phyloP scores from a whole-genome alignment of 2,329 filamentous ascomycete species.

The Hypoxylon sp. region DNA sequence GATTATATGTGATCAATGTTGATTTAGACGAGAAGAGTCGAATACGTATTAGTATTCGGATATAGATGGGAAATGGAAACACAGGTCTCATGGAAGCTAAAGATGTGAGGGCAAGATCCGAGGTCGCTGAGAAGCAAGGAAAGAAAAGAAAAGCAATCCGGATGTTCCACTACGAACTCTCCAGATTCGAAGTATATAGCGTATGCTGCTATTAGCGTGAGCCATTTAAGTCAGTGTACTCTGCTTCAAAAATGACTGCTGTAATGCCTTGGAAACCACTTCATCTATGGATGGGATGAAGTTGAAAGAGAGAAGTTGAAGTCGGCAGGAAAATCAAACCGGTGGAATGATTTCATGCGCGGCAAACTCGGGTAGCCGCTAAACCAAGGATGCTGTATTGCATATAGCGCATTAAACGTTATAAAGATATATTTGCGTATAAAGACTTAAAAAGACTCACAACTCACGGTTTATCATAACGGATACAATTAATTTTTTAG shows the following conservation, averaged over 20 bases:
- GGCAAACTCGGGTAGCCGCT: constrained; percentile 19
- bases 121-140: constrained; percentile 13
- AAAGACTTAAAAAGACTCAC: neutral
- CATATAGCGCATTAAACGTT: neutral
- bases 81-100: neutral
- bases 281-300: constrained; percentile 20
- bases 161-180: constrained; percentile 42
- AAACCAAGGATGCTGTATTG: neutral
- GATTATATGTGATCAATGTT: constrained; percentile 9
- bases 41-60: constrained; percentile 16
- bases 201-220: neutral
- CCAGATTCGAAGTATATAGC: constrained; percentile 21
- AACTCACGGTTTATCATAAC: neutral
- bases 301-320: constrained; percentile 38
- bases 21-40: constrained; percentile 6
- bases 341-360: constrained; percentile 29
- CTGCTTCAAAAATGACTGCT: constrained; percentile 4
- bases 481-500: no score
- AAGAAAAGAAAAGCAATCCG: constrained; percentile 30
- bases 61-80: constrained; percentile 4
- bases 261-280: neutral
- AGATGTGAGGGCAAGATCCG: constrained; percentile 7
- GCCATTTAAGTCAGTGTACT: neutral
- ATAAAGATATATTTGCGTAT: constrained; percentile 5
- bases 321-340: constrained; percentile 38